These are phyloP conservation scores for Neurospora sp. DNA, from an alignment of 495 filamentous ascomycete species.

Conservation along the genomic window DNA sequence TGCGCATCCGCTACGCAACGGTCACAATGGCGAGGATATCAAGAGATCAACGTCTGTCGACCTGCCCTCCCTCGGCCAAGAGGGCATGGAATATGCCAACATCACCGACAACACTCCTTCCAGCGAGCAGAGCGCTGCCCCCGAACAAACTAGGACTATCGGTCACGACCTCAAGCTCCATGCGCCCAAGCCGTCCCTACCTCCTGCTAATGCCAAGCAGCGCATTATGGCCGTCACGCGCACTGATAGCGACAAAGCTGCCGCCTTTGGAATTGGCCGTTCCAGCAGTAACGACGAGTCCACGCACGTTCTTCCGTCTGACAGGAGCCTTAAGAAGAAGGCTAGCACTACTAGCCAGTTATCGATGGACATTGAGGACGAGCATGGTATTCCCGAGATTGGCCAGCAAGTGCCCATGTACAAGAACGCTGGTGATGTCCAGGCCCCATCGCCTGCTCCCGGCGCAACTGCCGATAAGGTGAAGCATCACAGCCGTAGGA, in stretches of 20 bases:
- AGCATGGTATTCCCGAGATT: conserved; percentile 84
- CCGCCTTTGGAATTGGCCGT: conserved; percentile 70
- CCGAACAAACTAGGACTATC: conserved; percentile 66
- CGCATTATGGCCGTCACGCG: conserved; percentile 73
- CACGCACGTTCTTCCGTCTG: conserved; percentile 15
- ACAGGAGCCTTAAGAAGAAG: conserved; percentile 49
- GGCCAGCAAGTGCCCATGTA: conserved; percentile 90
- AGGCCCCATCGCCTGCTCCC: conserved; percentile 80
- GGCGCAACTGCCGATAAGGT: conserved; percentile 38
- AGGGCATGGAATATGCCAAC: conserved; percentile 78
- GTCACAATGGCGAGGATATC: conserved; percentile 36
- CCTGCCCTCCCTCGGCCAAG: conserved; percentile 77
- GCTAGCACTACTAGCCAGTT: conserved; percentile 48
- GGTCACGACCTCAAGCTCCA: conserved; percentile 75
- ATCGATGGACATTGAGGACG: conserved; percentile 46
- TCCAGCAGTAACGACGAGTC: conserved; percentile 41
- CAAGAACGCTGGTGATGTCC: conserved; percentile 87
- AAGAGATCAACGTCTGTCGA: conserved; percentile 68
- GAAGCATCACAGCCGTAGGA: conserved; percentile 55
- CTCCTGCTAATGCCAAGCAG: conserved; percentile 65
- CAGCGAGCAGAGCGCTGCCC: conserved; percentile 28
- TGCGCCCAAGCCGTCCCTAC: conserved; percentile 82
- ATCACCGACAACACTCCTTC: conserved; percentile 29
- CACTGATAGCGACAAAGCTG: conserved; percentile 77
- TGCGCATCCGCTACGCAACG: conserved; percentile 16